Conservation (phyloP, 2,329 filamentous ascomycete species). For the Cadophora luteo-olivacea region DNA sequence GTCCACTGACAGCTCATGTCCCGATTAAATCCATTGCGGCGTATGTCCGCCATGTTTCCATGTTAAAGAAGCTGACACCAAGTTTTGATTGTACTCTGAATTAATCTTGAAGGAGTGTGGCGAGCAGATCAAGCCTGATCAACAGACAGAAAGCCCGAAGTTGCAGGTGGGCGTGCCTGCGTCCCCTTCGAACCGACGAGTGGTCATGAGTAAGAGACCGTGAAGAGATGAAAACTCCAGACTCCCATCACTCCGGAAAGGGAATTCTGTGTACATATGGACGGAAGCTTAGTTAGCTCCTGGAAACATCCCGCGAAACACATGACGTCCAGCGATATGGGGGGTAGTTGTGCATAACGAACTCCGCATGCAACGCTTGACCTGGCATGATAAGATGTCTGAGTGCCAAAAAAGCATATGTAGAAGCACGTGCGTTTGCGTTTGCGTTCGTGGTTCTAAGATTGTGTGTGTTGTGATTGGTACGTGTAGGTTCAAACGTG, state of each 20-base stretch:
- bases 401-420: constrained; percentile 1
- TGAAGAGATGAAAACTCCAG: neutral
- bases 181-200: constrained; percentile 1
- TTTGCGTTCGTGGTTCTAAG: neutral
- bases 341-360: neutral
- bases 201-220: neutral
- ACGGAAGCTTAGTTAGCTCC: neutral
- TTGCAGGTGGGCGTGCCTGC: neutral
- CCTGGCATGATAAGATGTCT: neutral
- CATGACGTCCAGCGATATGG: neutral
- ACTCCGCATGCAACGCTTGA: neutral
- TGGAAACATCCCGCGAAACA: neutral
- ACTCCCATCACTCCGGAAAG: neutral
- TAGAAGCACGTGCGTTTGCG: neutral
- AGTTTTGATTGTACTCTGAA: neutral
- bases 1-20: neutral
- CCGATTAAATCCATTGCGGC: neutral
- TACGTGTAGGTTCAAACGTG: neutral
- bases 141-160: neutral
- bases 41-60: neutral
- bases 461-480: neutral
- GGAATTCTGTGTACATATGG: neutral
- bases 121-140: neutral
- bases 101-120: neutral
- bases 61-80: neutral